These are phyloP conservation scores for Mortierella sp. DNA, from an alignment of 371 early-diverging fungal genomes.

Conservation along the genomic window DNA sequence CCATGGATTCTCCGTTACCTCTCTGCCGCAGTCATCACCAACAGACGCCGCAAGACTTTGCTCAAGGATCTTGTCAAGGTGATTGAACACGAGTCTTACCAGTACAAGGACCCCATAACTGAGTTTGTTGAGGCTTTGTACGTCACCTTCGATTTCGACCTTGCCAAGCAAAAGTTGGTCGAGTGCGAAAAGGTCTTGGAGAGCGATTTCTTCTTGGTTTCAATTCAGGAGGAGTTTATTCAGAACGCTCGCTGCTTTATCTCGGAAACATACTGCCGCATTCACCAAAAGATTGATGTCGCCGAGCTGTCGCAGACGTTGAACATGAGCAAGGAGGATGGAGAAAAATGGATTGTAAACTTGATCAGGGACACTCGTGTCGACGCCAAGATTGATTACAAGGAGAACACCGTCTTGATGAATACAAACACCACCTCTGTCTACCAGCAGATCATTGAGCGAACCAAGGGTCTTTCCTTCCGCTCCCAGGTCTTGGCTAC, in stretches of 20 bases:
- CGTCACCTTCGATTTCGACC: conserved; percentile 93
- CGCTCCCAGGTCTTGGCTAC: conserved; percentile 90
- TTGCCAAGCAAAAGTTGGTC: conserved; percentile 88
- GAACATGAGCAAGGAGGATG: conserved; percentile 89
- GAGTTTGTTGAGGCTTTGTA: conserved; percentile 93
- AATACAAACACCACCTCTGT: conserved; percentile 86
- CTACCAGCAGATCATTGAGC: conserved; percentile 95
- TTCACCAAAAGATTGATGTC: conserved; percentile 94
- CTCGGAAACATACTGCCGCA: conserved; percentile 95
- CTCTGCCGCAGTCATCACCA: conserved; percentile 90
- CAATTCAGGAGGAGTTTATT: conserved; percentile 89
- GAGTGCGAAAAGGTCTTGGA: conserved; percentile 88
- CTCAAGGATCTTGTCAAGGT: conserved; percentile 93
- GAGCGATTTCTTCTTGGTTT: conserved; percentile 91
- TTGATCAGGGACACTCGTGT: conserved; percentile 94
- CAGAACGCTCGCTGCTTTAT: conserved; percentile 94
- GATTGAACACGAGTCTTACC: conserved; percentile 86
- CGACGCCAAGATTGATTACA: conserved; percentile 96
- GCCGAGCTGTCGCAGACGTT: conserved; percentile 84
- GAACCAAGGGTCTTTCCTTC: conserved; percentile 90
- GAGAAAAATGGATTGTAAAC: conserved; percentile 97
- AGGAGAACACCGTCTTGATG: conserved; percentile 95
- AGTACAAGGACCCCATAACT: conserved; percentile 90
- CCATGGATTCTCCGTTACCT: conserved; percentile 97
- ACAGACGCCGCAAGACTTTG: conserved; percentile 87